These are phyloP conservation scores for Linderniella brevidens DNA, from an alignment of 257 asterid species.

Conservation along the genomic window DNA sequence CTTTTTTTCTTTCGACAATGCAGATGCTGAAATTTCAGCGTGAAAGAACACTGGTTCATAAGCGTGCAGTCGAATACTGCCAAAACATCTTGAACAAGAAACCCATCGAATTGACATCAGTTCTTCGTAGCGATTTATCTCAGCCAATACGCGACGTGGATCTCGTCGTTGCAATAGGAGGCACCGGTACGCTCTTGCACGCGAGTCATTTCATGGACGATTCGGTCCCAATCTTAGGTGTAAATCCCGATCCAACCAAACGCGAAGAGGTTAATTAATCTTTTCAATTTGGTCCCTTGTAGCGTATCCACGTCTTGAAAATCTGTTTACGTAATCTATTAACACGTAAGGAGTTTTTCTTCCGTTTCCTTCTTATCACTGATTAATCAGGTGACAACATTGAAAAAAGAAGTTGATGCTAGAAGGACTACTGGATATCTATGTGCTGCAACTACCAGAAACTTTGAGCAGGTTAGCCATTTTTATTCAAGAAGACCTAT, in stretches of 20 bases:
- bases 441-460: slow-evolving; percentile 66
- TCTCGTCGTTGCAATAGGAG: slow-evolving; percentile 73
- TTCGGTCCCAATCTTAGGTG: slow-evolving; percentile 71
- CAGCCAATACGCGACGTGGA: slow-evolving; percentile 55
- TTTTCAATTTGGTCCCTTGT: background rate
- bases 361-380: too few relatives aligned
- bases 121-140: slow-evolving; percentile 36
- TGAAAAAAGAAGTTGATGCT: slow-evolving; percentile 71
- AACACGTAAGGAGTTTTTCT: too few relatives aligned
- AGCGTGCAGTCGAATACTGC: slow-evolving; percentile 51
- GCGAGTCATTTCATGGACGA: slow-evolving; percentile 82
- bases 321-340: too few relatives aligned
- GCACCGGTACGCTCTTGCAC: slow-evolving; percentile 78
- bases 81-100: slow-evolving; percentile 59
- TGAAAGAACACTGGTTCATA: slow-evolving; percentile 57
- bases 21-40: slow-evolving; percentile 51
- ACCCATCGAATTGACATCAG: slow-evolving; percentile 40
- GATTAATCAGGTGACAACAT: slow-evolving; percentile 37
- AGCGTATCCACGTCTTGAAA: too few relatives aligned
- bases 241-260: slow-evolving; percentile 85
- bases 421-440: slow-evolving; percentile 91
- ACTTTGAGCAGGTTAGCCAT: slow-evolving; percentile 45
- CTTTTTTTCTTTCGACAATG: too few relatives aligned
- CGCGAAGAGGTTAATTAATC: slow-evolving; percentile 46
- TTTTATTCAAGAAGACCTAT: slow-evolving; percentile 6